Percentiles rank a stretch among this genome's conserved stretches.
Evolutionary conservation across 208 protist species (phyloP).

Genomic region (Trypanosoma congolense): DNA sequence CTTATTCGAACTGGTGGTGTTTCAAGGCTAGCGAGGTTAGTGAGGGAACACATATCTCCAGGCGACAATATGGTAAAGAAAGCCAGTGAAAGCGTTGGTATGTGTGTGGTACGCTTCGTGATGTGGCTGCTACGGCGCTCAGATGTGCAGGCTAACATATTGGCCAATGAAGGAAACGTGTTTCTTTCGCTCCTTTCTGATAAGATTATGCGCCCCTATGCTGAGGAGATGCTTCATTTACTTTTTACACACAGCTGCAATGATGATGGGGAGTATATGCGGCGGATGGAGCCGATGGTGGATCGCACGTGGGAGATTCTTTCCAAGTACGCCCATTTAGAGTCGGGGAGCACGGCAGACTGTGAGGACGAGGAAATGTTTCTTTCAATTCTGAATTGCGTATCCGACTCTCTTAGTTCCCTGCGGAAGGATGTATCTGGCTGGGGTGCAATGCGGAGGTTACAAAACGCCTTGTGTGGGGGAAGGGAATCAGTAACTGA

Average conservation of each 20-base stretch:
- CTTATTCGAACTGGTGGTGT: not conserved
- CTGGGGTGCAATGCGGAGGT: constrained; percentile 24
- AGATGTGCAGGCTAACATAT: constrained; percentile 16
- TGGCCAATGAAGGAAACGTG: constrained; percentile 11
- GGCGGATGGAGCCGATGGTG: constrained; percentile 25
- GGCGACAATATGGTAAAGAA: not conserved
- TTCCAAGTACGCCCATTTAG: constrained; percentile 23
- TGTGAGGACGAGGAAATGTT: constrained; percentile 24
- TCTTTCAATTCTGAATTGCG: constrained; percentile 30
- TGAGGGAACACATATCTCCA: not conserved
- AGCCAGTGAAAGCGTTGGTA: not conserved
- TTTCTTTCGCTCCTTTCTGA: constrained; percentile 22
- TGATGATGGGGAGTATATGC: constrained; percentile 14
- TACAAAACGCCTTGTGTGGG: constrained; percentile 40
- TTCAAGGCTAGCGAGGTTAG: not conserved
- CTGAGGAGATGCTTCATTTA: constrained; percentile 22
- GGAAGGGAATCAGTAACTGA: constrained; percentile 15
- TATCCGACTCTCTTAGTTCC: constrained; percentile 23
- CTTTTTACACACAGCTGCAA: constrained; percentile 28
- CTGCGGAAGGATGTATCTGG: constrained; percentile 6
- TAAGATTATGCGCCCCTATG: constrained; percentile 15
- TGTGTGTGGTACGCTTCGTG: constrained; percentile 24
- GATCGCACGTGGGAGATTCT: constrained; percentile 29
- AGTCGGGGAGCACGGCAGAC: not conserved
- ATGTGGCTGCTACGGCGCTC: constrained; percentile 11